These are phyloP conservation scores for Diaporthe citri DNA, from an alignment of 2,329 filamentous ascomycete species.

Conservation along the genomic window DNA sequence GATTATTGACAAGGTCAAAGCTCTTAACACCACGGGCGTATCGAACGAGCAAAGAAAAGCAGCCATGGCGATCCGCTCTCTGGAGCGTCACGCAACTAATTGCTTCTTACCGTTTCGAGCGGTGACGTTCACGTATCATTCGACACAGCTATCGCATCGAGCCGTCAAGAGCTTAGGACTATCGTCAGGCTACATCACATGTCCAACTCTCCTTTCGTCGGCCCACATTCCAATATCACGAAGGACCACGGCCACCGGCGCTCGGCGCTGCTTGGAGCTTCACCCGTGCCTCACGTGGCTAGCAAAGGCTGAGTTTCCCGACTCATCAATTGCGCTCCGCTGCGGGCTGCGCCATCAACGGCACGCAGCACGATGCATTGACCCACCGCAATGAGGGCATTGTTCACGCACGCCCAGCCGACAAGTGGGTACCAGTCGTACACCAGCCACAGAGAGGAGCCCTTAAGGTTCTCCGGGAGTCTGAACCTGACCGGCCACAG, in stretches of 20 bases:
- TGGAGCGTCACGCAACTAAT: neutral
- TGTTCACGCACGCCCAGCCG: constrained; percentile 17
- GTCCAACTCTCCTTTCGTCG: neutral
- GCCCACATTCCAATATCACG: neutral
- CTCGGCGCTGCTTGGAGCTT: neutral
- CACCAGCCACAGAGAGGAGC: neutral
- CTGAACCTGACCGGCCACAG: neutral
- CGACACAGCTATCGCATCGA: neutral
- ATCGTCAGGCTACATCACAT: neutral
- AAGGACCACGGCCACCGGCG: neutral
- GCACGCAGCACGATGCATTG: neutral
- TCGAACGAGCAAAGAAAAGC: neutral
- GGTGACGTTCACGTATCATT: accelerated
- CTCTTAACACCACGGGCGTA: neutral
- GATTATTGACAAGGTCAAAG: neutral
- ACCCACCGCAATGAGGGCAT: neutral
- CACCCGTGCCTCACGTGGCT: neutral
- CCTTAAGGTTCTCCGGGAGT: neutral
- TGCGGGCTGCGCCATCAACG: neutral
- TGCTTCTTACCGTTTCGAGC: neutral
- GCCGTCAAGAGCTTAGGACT: neutral
- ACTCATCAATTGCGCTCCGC: neutral
- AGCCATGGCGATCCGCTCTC: neutral
- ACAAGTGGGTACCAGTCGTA: neutral
- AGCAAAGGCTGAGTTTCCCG: constrained; percentile 1